Conservation (phyloP, 805 yeast genomes). For the Ogataea ramenticola region DNA sequence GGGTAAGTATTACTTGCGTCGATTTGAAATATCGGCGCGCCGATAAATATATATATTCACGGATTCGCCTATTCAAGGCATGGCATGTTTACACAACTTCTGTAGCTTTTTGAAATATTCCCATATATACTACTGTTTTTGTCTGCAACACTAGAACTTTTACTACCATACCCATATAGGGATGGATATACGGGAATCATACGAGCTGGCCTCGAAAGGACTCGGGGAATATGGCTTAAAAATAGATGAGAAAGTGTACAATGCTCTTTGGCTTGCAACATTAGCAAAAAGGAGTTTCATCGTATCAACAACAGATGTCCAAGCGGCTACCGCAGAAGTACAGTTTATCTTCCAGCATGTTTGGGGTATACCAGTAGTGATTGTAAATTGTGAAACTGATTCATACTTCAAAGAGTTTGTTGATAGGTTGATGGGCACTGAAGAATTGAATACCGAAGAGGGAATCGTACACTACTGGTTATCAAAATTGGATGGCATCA, state of each 20-base stretch:
- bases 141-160: too few species aligned
- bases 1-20: too few species aligned
- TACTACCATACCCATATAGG: neutral
- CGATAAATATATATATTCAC: too few species aligned
- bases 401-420: neutral
- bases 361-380: constrained; percentile 7
- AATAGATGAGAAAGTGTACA: constrained; percentile 14
- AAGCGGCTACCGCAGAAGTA: constrained; percentile 12
- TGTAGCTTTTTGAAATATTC: too few species aligned
- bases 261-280: constrained; percentile 15
- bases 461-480: constrained; percentile 13
- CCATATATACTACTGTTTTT: too few species aligned
- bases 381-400: neutral
- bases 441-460: constrained; percentile 25
- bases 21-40: too few species aligned
- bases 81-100: too few species aligned
- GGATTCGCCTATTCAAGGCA: too few species aligned
- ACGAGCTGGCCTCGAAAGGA: neutral
- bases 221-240: neutral
- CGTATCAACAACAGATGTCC: constrained; percentile 14
- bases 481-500: neutral
- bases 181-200: neutral
- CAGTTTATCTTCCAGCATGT: constrained; percentile 3
- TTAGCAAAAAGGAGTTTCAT: constrained; percentile 21
- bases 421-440: neutral